Conservation (phyloP, 345 rosid species). For the Anacardium occidentale region DNA sequence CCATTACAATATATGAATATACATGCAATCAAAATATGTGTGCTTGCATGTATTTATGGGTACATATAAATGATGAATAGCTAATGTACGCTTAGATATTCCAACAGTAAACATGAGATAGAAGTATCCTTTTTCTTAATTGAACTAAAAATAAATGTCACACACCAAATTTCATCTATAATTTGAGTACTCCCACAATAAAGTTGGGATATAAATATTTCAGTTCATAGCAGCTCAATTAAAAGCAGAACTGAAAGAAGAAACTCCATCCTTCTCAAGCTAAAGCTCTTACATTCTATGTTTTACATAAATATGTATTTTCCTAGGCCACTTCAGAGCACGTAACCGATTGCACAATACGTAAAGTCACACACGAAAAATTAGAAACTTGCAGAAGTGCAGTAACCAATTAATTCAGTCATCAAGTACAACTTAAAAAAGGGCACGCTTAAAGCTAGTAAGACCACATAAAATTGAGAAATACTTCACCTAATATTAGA, state of each 20-base stretch:
- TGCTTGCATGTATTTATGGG: background rate
- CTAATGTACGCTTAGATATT: no score
- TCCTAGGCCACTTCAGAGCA: no score
- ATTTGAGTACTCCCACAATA: no score
- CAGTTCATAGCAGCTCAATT: no score
- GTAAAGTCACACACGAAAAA: background rate
- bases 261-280: background rate
- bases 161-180: no score
- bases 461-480: background rate
- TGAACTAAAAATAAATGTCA: background rate
- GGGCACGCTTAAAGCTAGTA: background rate
- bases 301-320: no score
- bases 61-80: background rate
- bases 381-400: background rate
- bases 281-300: background rate
- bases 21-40: background rate
- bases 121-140: background rate
- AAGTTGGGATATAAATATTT: no score
- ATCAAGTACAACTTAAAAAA: background rate
- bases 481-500: background rate
- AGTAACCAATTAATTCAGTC: background rate
- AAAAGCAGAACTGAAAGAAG: background rate
- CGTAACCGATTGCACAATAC: no score
- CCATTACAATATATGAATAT: conserved; percentile 8
- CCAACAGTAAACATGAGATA: no score